A percentile compares a stretch with the other conserved stretches of the same genome.
phyloP scores from a whole-genome alignment of 106 monocot genomes.

The Vanilla planifolia region DNA sequence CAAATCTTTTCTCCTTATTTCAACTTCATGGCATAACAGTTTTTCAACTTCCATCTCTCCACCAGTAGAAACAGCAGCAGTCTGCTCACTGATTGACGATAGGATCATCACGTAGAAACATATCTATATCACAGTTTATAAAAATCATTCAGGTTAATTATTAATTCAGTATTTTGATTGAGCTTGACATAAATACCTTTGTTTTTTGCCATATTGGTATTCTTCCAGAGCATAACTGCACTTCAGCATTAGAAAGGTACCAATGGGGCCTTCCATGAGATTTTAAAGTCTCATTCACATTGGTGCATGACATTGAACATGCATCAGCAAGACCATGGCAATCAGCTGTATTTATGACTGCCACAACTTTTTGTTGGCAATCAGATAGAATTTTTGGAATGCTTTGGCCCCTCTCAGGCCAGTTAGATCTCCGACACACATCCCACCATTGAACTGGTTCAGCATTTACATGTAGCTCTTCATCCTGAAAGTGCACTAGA shows the following conservation, averaged over 20 bases:
- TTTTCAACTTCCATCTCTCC: slow-evolving; percentile 92
- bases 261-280: slow-evolving; percentile 43
- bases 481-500: slow-evolving; percentile 60
- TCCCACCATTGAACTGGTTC: slow-evolving; percentile 99
- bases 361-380: slow-evolving; percentile 21
- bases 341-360: slow-evolving; percentile 39
- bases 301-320: slow-evolving; percentile 25
- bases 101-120: slow-evolving; percentile 56
- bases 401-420: slow-evolving; percentile 88
- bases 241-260: slow-evolving; percentile 94
- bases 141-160: background rate
- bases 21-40: slow-evolving; percentile 45
- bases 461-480: slow-evolving; percentile 71
- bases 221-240: slow-evolving; percentile 44
- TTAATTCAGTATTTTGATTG: background rate
- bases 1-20: slow-evolving; percentile 70
- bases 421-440: slow-evolving; percentile 80
- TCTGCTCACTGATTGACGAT: slow-evolving; percentile 9
- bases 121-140: slow-evolving; percentile 44
- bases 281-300: slow-evolving; percentile 36
- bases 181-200: slow-evolving; percentile 34
- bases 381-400: slow-evolving; percentile 19
- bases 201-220: slow-evolving; percentile 91
- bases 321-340: slow-evolving; percentile 34
- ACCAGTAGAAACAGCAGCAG: slow-evolving; percentile 16